These are phyloP conservation scores for Pythium pyrilobum DNA, from an alignment of 352 stramenopile genomes.

Conservation along the genomic window DNA sequence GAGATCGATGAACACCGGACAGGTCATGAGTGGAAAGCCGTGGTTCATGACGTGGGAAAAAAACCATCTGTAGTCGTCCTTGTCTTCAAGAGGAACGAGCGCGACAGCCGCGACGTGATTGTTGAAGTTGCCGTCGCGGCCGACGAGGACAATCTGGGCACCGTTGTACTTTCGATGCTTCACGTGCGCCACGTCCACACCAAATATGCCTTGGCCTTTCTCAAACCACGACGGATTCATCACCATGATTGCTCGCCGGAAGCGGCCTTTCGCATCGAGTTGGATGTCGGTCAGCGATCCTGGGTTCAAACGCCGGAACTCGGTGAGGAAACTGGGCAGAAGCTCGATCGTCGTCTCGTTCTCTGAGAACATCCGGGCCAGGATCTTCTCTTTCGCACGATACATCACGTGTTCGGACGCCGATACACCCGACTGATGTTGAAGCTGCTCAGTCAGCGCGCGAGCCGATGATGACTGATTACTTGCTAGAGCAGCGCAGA, in stretches of 20 bases:
- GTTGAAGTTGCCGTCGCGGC: conserved; percentile 19
- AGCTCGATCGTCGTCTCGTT: background rate
- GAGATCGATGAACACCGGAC: conserved; percentile 18
- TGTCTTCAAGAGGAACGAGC: conserved; percentile 8
- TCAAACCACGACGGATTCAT: conserved; percentile 6
- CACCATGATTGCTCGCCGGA: conserved; percentile 7
- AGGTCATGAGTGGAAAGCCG: conserved; percentile 4
- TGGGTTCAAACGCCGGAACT: background rate
- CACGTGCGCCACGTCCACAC: conserved; percentile 22
- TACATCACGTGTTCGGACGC: background rate
- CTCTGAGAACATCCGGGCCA: background rate
- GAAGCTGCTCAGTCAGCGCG: background rate
- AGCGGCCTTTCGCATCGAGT: background rate
- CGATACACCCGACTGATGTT: background rate
- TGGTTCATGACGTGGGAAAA: conserved; percentile 5
- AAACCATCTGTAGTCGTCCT: conserved; percentile 20
- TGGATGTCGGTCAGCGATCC: background rate
- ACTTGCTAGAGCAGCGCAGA: background rate
- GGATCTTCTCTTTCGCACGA: background rate
- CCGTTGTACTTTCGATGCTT: conserved; percentile 27
- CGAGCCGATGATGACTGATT: background rate
- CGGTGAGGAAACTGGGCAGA: background rate
- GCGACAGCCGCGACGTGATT: conserved; percentile 18
- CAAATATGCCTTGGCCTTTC: conserved; percentile 6
- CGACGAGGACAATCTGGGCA: conserved; percentile 17